Conservation (phyloP, 139 green algal genomes). For the Pleodorina starrii region DNA sequence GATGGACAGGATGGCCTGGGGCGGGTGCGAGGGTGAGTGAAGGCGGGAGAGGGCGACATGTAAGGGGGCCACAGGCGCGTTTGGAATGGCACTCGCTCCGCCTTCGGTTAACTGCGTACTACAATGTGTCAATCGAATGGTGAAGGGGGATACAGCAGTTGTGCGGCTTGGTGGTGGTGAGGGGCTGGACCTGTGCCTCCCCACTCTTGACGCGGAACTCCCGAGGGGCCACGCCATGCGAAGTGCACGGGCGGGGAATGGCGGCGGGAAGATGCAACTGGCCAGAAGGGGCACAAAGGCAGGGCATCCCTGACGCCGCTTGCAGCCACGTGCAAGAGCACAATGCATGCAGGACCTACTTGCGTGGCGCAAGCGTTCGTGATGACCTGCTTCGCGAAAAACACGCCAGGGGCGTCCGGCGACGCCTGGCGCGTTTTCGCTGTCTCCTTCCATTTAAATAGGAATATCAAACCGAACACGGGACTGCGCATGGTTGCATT, state of each 20-base stretch:
- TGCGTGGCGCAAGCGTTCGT: conserved; percentile 97
- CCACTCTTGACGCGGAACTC: no score
- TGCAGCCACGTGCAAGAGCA: neutral
- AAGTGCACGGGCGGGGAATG: neutral
- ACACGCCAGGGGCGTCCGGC: conserved; percentile 79
- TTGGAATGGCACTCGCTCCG: neutral
- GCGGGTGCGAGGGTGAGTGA: neutral
- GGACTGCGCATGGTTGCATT: conserved; percentile 76
- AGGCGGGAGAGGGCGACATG: neutral
- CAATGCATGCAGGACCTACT: neutral
- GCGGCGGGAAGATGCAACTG: neutral
- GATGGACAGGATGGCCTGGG: conserved; percentile 94
- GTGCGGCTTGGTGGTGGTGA: neutral
- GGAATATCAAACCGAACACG: conserved; percentile 97
- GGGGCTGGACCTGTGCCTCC: no score
- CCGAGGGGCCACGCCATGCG: no score
- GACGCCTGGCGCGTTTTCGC: conserved; percentile 69
- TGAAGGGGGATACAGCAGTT: neutral
- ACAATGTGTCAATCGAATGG: neutral
- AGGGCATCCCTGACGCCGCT: neutral
- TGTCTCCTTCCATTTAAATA: conserved; percentile 97
- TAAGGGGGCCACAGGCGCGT: neutral
- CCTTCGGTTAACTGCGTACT: neutral
- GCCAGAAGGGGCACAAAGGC: neutral
- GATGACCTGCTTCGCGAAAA: conserved; percentile 97